Evolutionary conservation across 2,329 filamentous ascomycete genomes (phyloP).

Genomic region (Onygenales sp.): DNA sequence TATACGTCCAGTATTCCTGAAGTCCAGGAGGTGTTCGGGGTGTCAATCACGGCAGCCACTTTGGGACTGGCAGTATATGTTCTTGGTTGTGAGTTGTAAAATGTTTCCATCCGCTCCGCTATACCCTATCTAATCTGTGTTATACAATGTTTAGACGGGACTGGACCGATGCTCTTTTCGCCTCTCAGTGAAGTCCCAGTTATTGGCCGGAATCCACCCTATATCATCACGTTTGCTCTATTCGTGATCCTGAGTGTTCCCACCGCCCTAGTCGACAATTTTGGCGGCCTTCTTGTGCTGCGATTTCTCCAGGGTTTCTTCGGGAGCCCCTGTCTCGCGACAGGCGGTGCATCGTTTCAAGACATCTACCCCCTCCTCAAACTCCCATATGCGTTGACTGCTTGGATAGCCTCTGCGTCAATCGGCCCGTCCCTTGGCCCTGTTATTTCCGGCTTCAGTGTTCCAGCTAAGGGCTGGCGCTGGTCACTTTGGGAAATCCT

Average conservation of each 20-base stretch:
- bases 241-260: conserved; percentile 44
- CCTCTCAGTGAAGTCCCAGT: conserved; percentile 41
- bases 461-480: conserved; percentile 50
- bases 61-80: conserved; percentile 44
- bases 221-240: conserved; percentile 38
- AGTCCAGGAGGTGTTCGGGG: conserved; percentile 36
- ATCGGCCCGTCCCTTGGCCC: conserved; percentile 50
- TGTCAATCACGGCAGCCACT: conserved; percentile 36
- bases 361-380: conserved; percentile 34
- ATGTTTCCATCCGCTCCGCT: background rate
- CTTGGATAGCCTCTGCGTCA: conserved; percentile 44
- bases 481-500: conserved; percentile 57
- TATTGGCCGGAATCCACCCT: conserved; percentile 41
- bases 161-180: conserved; percentile 38
- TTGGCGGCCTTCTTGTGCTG: conserved; percentile 44
- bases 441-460: conserved; percentile 51
- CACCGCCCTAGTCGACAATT: conserved; percentile 39
- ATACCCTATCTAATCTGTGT: conserved; percentile 2
- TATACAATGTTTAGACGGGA: conserved; percentile 18
- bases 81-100: conserved; percentile 21
- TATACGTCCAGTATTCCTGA: conserved; percentile 35
- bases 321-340: conserved; percentile 37
- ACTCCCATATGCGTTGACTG: conserved; percentile 47
- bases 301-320: conserved; percentile 46
- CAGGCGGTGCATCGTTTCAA: conserved; percentile 34